These are phyloP conservation scores for Pleurozium schreberi DNA, from an alignment of 225 moss, liverwort and hornwort species.

Conservation along the genomic window DNA sequence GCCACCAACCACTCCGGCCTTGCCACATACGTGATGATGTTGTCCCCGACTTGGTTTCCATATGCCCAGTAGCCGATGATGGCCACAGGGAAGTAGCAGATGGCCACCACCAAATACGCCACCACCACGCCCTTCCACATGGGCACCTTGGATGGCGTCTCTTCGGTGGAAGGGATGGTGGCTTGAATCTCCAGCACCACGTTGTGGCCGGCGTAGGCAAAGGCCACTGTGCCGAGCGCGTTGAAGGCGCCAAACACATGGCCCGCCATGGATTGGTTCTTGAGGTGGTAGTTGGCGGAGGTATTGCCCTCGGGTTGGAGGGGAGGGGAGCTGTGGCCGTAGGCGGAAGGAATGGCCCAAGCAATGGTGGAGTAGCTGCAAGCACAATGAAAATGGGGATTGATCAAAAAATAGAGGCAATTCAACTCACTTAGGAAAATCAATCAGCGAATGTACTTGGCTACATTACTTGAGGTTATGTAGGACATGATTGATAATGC, in stretches of 20 bases:
- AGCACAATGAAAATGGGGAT: background rate
- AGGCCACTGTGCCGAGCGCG: slow-evolving; percentile 32
- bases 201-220: slow-evolving; percentile 56
- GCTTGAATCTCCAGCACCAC: slow-evolving; percentile 57
- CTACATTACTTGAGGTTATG: background rate
- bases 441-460: background rate
- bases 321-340: slow-evolving; percentile 25
- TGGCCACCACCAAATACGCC: slow-evolving; percentile 39
- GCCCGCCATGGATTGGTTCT: background rate
- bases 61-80: slow-evolving; percentile 51
- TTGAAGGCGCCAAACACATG: slow-evolving; percentile 30
- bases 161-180: slow-evolving; percentile 34
- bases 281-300: slow-evolving; percentile 21
- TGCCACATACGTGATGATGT: slow-evolving; percentile 15
- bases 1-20: slow-evolving; percentile 27
- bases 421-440: too few species aligned
- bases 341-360: slow-evolving; percentile 19
- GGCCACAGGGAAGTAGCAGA: slow-evolving; percentile 47
- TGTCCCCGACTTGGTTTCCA: slow-evolving; percentile 16
- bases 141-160: slow-evolving; percentile 33
- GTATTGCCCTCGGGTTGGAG: background rate
- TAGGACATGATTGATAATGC: background rate
- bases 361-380: slow-evolving; percentile 50
- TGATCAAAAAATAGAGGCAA: too few species aligned
- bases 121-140: slow-evolving; percentile 50